Evolutionary conservation across 768 basidiomycete genomes (phyloP), one percentile per base, ranked within the genome.

Genomic region (Candolleomyces eurysporus): DNA sequence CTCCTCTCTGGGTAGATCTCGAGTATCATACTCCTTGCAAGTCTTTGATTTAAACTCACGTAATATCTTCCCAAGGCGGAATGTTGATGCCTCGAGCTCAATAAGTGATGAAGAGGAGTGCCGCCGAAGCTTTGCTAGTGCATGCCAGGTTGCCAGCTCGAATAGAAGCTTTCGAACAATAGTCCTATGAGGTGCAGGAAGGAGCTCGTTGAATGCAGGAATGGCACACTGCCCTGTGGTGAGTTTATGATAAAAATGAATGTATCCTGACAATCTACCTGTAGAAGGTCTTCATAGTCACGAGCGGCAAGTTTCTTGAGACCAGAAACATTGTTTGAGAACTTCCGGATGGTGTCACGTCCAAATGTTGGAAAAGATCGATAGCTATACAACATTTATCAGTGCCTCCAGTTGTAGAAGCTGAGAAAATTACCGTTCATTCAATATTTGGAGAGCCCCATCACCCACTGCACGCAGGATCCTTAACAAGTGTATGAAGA

Each of bases 241-340:
- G 2, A 36, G 8, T 7, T 13, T n/a, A 57, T 10, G 10, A 52
- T 50, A 16, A 57, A 32, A 9, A 52, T 30, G 4, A 21, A 55
- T n/a, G 1, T 1, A 21, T 16, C 22, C 31, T 30, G 9, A 57
- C 54, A 56, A 43, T 5, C 13, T 26, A 72, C 79, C 72, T 79
- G 76, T 0, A 79, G 66, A 0, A 78, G 53, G 22, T 79, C 76
- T 52, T 78, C 73, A 52, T 72, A 79, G 52, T 79, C 71, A 72
- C 73, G 64, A 2, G 71, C 80, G 8, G 75, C 73, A 4, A 73
- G 55, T 39, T 76, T 72, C 43, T 73, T 74, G 70, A 79, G 72
- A 10, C 71, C 72, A 0, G 76, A 72, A 0, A 73, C 68, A 61
- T 79, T 78, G 0, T 48, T 54, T 17, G 62, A 54, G 57, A 82